Evolutionary conservation across 768 basidiomycete genomes (phyloP), one percentile per base, ranked within the genome.

Genomic region (Kwoniella bestiolae): DNA sequence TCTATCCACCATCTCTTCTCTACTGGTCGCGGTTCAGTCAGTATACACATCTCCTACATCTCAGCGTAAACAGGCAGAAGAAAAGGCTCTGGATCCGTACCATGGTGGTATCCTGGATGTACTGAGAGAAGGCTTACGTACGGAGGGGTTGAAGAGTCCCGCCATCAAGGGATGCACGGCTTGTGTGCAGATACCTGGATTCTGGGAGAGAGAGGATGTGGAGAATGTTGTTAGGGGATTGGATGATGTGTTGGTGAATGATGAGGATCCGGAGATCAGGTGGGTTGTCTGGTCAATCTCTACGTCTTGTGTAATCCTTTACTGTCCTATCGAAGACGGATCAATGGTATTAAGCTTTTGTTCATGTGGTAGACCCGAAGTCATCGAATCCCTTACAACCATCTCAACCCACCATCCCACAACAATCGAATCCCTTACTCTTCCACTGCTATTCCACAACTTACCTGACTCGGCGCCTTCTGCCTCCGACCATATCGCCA

Each of bases 221-320:
- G 86, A 87, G 3, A 93, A 90, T 75, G 82, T 92, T 44, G 90
- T 95, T 1, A 88, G 89, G 62, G 88, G 86, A 53, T 83, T 90
- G 28, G 87, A 90, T 72, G 89, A 91, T 53, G 81, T 91, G 8
- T 82, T 95, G n/a, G 23, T 78, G 35, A 66, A 86, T 16, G 83
- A 84, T 23, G 85, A 85, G 49, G 87, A 90, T 57, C 78, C 84
- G 52, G 88, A 86, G 25, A 63, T 66, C 41, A 50, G 69, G 77
- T 76, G 63, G 58, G 74, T 52, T 7, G 38, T 51, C 18, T 21
- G 9, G 9, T 8, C 41, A 18, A 32, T 32, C 7, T 59, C 57
- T 26, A 41, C 12, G 3, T 16, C 38, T 41, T 41, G 6, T 41
- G 11, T 14, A 41, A 41, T 11, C 38, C 38, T n/a, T n/a, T n/a